Base-by-base conservation (phyloP, 2,329 filamentous ascomycete genomes). In the Colletotrichum melonis region DNA sequence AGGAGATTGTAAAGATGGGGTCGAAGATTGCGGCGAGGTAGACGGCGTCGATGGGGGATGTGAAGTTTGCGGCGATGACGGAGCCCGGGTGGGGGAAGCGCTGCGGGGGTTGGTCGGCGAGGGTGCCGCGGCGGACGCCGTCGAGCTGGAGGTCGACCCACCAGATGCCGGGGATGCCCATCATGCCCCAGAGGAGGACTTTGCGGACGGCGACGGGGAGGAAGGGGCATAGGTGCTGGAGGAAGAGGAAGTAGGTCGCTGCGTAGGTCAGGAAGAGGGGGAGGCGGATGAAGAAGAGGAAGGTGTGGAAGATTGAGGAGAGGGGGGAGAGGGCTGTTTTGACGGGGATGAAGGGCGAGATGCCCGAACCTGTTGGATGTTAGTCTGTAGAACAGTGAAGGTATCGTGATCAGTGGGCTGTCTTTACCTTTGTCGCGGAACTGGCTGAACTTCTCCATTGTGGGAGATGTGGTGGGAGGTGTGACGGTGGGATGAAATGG, bases 81-180 rank as follows among this genome's bases (percentile, higher is more conserved):
- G 92, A 93, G 59, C 93, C 91, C 5, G 92, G 90, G 69, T 93
- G 90, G 1, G 97, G 97, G 22, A 98, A 90, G 54, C 94, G 91
- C 73, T 92, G 87, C 69, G 88, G 86, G 52, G 93, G 92, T 78
- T 95, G 92, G 79, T 93, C 92, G 59, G 93, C 92, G 38, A 97
- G 87, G 30, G 93, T 95, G 85, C 97, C 97, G 84, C 95, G 94
- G 84, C 94, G 95, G 67, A 99, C 97, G 72, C 96, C 96, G 81
- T 99, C 97, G 76, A 99, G 94, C 82, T 98, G 96, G n/a, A 99
- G 87, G 83, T 99, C 97, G 69, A 98, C 92, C 96, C 96, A 98
- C 95, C 95, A 98, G 71, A 99, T 94, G 32, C 97, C 96, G 0
- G 95, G 95, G 72, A 97, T 93, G 49, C 92, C 93, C 77, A 99